Evolutionary conservation across 2,329 filamentous ascomycete genomes (phyloP).

Genomic region (Xylariaceae sp.): DNA sequence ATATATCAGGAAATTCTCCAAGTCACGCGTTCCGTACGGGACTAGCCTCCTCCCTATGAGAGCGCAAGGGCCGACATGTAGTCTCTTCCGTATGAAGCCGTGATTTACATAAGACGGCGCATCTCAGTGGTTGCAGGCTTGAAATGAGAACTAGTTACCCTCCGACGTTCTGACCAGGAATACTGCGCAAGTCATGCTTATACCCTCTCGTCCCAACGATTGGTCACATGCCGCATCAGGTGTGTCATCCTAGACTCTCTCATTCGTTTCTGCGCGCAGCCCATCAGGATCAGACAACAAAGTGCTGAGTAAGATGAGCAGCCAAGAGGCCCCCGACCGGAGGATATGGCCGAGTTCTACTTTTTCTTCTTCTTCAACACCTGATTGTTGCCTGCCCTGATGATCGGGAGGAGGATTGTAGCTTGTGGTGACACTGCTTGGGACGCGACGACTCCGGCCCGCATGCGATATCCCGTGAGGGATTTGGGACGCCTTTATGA

Average conservation of each 20-base stretch:
- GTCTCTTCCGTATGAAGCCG: background rate
- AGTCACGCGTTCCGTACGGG: too few relatives aligned
- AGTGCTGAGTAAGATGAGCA: background rate
- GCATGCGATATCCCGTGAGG: background rate
- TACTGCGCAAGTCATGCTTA: background rate
- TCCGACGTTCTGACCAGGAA: too few relatives aligned
- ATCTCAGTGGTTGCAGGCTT: background rate
- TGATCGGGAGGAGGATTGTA: background rate
- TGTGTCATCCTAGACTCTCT: background rate
- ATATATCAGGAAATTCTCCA: background rate
- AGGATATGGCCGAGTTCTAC: background rate
- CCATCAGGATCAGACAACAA: background rate
- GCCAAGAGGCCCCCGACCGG: background rate
- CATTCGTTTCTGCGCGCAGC: background rate
- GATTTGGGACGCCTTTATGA: background rate
- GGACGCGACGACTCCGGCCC: background rate
- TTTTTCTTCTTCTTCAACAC: background rate
- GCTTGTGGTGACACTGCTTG: background rate
- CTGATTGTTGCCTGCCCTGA: background rate
- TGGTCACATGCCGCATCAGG: background rate
- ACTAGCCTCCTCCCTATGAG: too few relatives aligned
- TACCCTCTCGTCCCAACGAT: background rate
- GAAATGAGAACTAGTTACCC: too few relatives aligned
- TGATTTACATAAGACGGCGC: background rate
- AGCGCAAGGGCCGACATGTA: background rate